A percentile compares a stretch with the other conserved stretches of the same genome.
These are phyloP conservation scores for Pseudocercospora musae DNA, from an alignment of 2,329 filamentous ascomycete species.

Conservation along the genomic window DNA sequence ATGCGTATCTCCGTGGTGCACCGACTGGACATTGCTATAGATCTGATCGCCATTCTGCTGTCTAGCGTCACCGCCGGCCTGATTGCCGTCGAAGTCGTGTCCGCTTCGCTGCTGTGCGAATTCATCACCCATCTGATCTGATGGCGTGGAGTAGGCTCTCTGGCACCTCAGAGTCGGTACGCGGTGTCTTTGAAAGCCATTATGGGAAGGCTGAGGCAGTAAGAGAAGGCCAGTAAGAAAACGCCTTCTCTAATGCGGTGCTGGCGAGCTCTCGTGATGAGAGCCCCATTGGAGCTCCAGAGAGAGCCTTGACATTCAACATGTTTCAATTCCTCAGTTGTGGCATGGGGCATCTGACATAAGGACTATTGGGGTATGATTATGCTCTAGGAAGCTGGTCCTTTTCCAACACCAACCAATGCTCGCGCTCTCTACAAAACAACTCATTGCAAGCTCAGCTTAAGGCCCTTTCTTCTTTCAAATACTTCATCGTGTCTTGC, in stretches of 20 bases:
- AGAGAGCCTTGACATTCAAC: not conserved
- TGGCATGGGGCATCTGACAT: not conserved
- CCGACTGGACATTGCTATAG: not conserved
- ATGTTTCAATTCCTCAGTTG: not conserved
- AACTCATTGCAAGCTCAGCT: not conserved
- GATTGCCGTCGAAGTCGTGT: not conserved
- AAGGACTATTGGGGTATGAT: conserved; percentile 3
- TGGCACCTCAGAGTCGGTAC: too few species aligned
- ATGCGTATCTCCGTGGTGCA: not conserved
- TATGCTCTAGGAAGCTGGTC: not conserved
- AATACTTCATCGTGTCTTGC: conserved; percentile 38
- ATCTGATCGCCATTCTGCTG: not conserved
- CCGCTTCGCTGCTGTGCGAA: not conserved
- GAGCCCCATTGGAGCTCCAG: too few species aligned
- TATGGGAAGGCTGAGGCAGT: too few species aligned
- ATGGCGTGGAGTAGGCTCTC: too few species aligned
- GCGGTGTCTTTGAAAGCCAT: too few species aligned
- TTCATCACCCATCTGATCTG: too few species aligned
- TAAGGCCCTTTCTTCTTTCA: conserved; percentile 15
- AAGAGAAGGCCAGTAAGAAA: too few species aligned
- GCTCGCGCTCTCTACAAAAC: not conserved
- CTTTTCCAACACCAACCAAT: not conserved
- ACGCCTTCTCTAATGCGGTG: too few species aligned
- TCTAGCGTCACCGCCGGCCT: not conserved
- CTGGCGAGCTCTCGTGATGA: too few species aligned